Conservation (phyloP, 2,329 filamentous ascomycete genomes). For the Corniculantispora saksenae region DNA sequence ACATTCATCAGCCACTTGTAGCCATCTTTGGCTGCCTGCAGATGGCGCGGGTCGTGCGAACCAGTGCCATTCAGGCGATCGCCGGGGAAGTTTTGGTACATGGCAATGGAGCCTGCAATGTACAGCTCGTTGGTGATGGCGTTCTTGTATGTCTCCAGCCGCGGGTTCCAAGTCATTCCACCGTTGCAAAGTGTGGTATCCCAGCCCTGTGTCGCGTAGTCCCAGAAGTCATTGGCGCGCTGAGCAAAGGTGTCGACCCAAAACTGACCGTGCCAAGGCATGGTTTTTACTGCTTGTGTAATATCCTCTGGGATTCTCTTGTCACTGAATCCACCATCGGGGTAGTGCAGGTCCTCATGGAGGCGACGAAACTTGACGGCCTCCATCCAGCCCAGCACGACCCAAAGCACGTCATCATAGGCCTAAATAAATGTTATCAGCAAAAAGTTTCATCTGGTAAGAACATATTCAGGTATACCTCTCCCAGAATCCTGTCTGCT, state of each 20-base stretch:
- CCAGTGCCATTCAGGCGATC: constrained; percentile 75
- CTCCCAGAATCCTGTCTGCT: constrained; percentile 67
- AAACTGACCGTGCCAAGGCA: constrained; percentile 73
- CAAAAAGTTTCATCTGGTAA: not conserved
- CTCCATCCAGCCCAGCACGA: constrained; percentile 89
- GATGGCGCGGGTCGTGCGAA: constrained; percentile 60
- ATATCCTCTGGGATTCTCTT: constrained; percentile 28
- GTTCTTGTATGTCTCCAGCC: constrained; percentile 84
- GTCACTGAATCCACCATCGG: constrained; percentile 24
- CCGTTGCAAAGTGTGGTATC: constrained; percentile 78
- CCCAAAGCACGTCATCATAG: constrained; percentile 94
- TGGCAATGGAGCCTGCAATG: constrained; percentile 79
- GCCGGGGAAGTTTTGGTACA: constrained; percentile 88
- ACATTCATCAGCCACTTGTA: constrained; percentile 79
- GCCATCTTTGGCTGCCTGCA: constrained; percentile 72
- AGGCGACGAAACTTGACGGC: constrained; percentile 71
- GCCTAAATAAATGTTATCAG: constrained; percentile 53
- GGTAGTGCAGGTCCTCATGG: constrained; percentile 67
- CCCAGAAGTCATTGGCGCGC: constrained; percentile 82
- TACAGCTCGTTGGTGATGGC: constrained; percentile 93
- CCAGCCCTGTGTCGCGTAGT: constrained; percentile 78
- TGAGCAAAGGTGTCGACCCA: constrained; percentile 80
- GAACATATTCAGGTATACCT: constrained; percentile 34
- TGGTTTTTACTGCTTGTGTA: constrained; percentile 37
- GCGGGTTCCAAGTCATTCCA: constrained; percentile 89